These are phyloP conservation scores for Thraustochytrium striatum DNA, from an alignment of 352 stramenopile genomes.

Conservation along the genomic window DNA sequence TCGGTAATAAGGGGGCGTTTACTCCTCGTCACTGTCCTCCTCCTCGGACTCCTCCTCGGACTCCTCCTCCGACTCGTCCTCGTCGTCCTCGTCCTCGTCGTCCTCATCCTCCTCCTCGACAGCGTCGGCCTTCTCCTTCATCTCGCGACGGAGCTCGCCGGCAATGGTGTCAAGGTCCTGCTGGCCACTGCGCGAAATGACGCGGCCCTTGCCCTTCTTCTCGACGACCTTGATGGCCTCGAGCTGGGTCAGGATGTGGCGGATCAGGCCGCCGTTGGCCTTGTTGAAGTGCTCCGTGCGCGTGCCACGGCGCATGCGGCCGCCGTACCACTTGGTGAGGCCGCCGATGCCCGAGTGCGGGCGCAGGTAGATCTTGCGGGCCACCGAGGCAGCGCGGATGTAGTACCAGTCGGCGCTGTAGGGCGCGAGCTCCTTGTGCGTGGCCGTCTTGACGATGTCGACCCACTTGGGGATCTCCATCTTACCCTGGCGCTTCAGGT, in stretches of 20 bases:
- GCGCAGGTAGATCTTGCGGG: constrained; percentile 96
- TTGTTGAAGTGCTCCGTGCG: constrained; percentile 92
- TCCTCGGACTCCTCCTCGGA: constrained; percentile 16
- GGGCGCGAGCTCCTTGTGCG: constrained; percentile 95
- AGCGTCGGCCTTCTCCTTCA: constrained; percentile 34
- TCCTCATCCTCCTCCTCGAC: constrained; percentile 46
- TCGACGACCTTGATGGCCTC: constrained; percentile 98
- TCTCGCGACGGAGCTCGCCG: constrained; percentile 70
- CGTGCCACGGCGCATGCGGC: constrained; percentile 79
- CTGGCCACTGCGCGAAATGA: constrained; percentile 93
- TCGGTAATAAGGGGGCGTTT: no score
- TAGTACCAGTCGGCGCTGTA: constrained; percentile 98
- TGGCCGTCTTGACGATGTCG: constrained; percentile 95
- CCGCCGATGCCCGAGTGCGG: constrained; percentile 91
- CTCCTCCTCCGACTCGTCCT: constrained; percentile 30
- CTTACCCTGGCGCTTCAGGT: constrained; percentile 97
- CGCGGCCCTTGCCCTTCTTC: constrained; percentile 88
- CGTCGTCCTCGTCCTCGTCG: constrained; percentile 3
- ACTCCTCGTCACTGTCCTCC: constrained; percentile 11
- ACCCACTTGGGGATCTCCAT: constrained; percentile 96
- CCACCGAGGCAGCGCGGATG: constrained; percentile 94
- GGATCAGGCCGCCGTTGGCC: constrained; percentile 91
- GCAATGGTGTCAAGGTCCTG: constrained; percentile 98
- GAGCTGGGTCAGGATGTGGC: constrained; percentile 93
- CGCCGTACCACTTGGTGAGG: constrained; percentile 96